phyloP scores from a whole-genome alignment of 768 basidiomycete genomes.

The Mycena metata region DNA sequence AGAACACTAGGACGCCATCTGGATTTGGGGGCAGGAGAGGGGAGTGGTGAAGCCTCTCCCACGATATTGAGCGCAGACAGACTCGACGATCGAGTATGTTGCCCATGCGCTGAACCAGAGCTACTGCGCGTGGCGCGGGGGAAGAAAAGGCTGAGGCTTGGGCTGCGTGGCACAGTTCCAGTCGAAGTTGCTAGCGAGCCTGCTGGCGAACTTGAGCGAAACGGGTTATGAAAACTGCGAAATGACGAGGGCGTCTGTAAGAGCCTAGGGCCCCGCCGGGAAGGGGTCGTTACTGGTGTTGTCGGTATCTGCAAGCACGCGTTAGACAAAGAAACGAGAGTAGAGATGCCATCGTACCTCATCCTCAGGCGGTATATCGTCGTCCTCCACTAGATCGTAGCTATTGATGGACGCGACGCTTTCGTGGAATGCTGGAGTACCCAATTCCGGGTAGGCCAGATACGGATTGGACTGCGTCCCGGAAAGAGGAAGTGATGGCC shows the following conservation, averaged over 20 bases:
- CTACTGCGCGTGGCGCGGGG: conserved; percentile 53
- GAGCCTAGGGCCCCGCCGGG: conserved; percentile 52
- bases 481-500: conserved; percentile 31
- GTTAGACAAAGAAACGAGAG: conserved; percentile 25
- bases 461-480: conserved; percentile 53
- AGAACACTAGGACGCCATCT: conserved; percentile 77
- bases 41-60: conserved; percentile 34
- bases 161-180: conserved; percentile 51
- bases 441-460: conserved; percentile 59
- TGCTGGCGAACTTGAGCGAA: conserved; percentile 59
- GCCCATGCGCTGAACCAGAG: conserved; percentile 48
- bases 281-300: conserved; percentile 50
- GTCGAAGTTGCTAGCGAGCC: conserved; percentile 48
- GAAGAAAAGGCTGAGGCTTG: conserved; percentile 61
- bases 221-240: conserved; percentile 60
- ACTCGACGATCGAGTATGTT: conserved; percentile 66
- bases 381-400: conserved; percentile 66
- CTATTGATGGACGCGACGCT: conserved; percentile 53
- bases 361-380: conserved; percentile 58
- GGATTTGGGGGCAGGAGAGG: conserved; percentile 46
- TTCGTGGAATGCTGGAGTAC: conserved; percentile 38
- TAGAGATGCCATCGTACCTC: conserved; percentile 36
- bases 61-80: conserved; percentile 54
- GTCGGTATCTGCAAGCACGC: conserved; percentile 46
- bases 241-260: conserved; percentile 54